These are phyloP conservation scores for Geotrichum bryndzae DNA, from an alignment of 1,139 yeast species.

Conservation along the genomic window DNA sequence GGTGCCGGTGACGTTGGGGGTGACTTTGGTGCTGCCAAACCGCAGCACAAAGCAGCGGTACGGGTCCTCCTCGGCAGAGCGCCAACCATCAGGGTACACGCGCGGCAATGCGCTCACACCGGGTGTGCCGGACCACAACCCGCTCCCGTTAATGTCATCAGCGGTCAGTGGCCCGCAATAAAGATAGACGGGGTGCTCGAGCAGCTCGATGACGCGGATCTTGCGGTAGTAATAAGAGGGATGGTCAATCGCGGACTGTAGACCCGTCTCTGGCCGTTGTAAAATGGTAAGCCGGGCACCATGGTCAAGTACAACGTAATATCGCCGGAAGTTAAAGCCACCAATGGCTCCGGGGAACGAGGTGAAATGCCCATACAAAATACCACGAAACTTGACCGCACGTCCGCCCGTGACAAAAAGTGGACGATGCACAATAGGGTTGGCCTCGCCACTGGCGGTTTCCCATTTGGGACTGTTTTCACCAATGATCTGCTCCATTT, in stretches of 20 bases:
- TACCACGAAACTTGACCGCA: neutral
- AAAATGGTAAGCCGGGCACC: neutral
- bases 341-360: neutral
- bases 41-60: conserved; percentile 74
- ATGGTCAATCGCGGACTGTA: neutral
- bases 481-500: conserved; percentile 1
- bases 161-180: neutral
- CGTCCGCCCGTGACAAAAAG: conserved; percentile 34
- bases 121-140: neutral
- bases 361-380: neutral
- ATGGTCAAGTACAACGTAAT: neutral
- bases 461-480: conserved; percentile 49
- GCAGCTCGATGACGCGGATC: neutral
- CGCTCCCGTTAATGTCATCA: neutral
- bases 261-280: neutral
- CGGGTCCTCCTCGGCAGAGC: conserved; percentile 67
- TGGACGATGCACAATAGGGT: conserved; percentile 40
- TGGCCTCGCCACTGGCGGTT: conserved; percentile 28
- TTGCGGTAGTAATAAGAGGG: neutral
- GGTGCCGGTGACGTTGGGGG: neutral
- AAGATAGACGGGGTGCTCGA: neutral
- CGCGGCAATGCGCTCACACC: conserved; percentile 43
- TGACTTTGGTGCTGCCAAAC: conserved; percentile 60
- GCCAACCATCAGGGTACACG: conserved; percentile 77
- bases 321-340: neutral